phyloP scores from a whole-genome alignment of 306 rosid species.

The Herpetospermum pedunculosum region DNA sequence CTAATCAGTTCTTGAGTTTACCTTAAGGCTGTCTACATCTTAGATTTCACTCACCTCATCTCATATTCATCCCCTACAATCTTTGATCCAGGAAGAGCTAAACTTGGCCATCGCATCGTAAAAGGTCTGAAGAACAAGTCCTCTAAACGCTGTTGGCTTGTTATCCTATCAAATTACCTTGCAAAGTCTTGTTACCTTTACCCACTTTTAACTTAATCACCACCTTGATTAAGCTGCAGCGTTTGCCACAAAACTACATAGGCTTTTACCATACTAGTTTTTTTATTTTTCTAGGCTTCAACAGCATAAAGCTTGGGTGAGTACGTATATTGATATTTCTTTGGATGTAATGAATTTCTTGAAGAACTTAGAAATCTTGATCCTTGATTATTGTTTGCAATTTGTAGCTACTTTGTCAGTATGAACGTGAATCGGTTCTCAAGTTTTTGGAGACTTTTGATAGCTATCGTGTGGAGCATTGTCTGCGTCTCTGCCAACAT shows the following conservation, averaged over 20 bases:
- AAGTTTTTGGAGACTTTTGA: conserved; percentile 83
- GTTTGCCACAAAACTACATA: not conserved
- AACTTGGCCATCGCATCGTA: not conserved
- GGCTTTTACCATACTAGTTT: not conserved
- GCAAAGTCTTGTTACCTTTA: not conserved
- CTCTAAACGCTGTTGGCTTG: not conserved
- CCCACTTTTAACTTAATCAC: not conserved
- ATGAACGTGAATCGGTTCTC: conserved; percentile 79
- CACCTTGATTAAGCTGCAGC: not conserved
- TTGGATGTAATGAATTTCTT: not conserved
- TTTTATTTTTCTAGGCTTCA: not conserved
- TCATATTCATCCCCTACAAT: not conserved
- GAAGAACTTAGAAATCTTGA: not conserved
- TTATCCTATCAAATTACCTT: not conserved
- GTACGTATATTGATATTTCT: not conserved
- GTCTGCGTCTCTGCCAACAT: conserved; percentile 80
- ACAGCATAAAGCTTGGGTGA: not conserved
- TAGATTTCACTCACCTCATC: not conserved
- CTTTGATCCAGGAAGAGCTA: not conserved
- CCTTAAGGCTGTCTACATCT: not conserved
- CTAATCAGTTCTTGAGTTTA: not conserved
- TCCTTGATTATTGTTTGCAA: not conserved
- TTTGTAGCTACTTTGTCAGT: conserved; percentile 77
- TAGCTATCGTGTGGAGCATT: conserved; percentile 87
- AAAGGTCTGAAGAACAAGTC: not conserved